Evolutionary conservation across 2,329 filamentous ascomycete species (phyloP), one percentile per base, ranked within the genome.

Genomic region (Talaromyces sp.): DNA sequence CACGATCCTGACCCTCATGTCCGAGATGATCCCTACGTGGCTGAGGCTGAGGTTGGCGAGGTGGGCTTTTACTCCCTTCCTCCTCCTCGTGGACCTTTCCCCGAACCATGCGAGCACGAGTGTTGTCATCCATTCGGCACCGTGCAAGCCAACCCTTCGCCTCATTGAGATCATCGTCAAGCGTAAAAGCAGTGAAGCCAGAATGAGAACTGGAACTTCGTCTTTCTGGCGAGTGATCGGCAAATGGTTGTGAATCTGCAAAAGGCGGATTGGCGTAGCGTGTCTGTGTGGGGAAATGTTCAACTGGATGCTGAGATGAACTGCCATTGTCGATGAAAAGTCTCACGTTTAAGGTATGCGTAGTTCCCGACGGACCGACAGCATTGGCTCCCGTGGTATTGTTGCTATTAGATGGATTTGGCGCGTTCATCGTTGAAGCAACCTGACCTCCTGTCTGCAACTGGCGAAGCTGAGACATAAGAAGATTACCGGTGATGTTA

Each of bases 391-490:
- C 32, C 32, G 14, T 35, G 32, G 32, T 5, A 35, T 4, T 13
- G 32, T 27, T 27, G 24, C 9, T 27, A 27, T 27, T 27, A 27
- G 24, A 27, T 27, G 33, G 7, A 16, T 2, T 35, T 35, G 33
- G 2, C 33, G 13, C 16, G 24, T 14, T 39, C 2, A 22, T 32
- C 9, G 22, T 24, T 14, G 42, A 24, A 3, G 9, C 42, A n/a
- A 13, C 16, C 3, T 41, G 47, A 29, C 39, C 33, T 41, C 16
- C 17, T 8, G 19, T 5, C 44, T 48, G 35, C 27, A 45, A 14
- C 22, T 55, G 46, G 9, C 36, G 52, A n/a, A 57, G 29, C 17
- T 51, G 51, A 2, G 46, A 29, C 17, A 51, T 44, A 3, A 52
- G 48, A 8, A 61, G 49, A 20, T 40, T 32, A 3, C 7, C 27